phyloP scores from a whole-genome alignment of 495 filamentous ascomycete species.

The Annulohypoxylon bovei region DNA sequence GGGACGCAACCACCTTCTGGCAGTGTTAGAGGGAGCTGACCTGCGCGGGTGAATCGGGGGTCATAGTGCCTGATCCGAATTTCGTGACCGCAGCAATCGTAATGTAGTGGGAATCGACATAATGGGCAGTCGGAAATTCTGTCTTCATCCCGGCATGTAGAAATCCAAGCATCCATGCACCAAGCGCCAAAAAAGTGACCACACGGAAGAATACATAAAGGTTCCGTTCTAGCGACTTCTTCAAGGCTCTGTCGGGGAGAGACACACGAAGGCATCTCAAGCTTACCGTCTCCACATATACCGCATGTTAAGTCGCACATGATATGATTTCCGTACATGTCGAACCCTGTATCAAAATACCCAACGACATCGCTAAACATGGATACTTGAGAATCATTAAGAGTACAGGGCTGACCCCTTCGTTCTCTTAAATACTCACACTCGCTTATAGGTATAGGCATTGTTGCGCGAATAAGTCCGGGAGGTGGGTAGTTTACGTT shows the following conservation, averaged over 20 bases:
- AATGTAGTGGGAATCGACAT: not conserved
- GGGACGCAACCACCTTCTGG: slow-evolving; percentile 14
- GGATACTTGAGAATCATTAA: slow-evolving; percentile 65
- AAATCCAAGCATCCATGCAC: slow-evolving; percentile 6
- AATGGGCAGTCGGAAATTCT: not conserved
- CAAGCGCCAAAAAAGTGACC: slow-evolving; percentile 33
- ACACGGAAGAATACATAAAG: slow-evolving; percentile 30
- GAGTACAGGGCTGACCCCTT: not conserved
- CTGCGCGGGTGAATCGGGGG: not conserved
- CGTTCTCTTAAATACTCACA: not conserved
- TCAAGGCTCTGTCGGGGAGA: slow-evolving; percentile 17
- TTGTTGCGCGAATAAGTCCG: not conserved
- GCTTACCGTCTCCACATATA: slow-evolving; percentile 27
- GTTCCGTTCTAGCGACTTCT: not conserved
- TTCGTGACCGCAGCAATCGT: slow-evolving; percentile 9
- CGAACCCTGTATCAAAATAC: slow-evolving; percentile 85
- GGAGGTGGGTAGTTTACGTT: not conserved
- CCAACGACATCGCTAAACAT: slow-evolving; percentile 81
- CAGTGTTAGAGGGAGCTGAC: slow-evolving; percentile 5
- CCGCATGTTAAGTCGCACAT: slow-evolving; percentile 38
- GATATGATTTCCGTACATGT: slow-evolving; percentile 63
- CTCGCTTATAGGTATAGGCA: not conserved
- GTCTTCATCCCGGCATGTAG: not conserved
- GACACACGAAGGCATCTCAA: slow-evolving; percentile 39
- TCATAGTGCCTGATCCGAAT: slow-evolving; percentile 31